phyloP scores from a whole-genome alignment of 2,329 filamentous ascomycete genomes.

The Nigrospora oryzae region DNA sequence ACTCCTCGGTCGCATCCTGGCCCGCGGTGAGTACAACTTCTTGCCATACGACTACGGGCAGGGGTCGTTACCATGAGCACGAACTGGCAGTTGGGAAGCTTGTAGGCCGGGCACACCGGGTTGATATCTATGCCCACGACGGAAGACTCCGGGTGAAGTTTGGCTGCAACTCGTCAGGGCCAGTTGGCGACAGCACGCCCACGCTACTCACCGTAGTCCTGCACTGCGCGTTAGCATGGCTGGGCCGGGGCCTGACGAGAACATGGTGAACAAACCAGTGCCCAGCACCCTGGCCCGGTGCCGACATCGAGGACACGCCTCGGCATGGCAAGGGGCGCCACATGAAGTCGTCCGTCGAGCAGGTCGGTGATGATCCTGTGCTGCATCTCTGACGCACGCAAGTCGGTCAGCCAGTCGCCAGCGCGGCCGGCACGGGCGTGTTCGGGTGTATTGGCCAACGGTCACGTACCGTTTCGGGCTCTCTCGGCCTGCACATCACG shows the following conservation, averaged over 20 bases:
- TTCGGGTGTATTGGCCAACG: too few relatives aligned
- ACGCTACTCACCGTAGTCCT: constrained; percentile 1
- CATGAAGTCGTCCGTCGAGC: constrained; percentile 18
- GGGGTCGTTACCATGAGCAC: constrained; percentile 7
- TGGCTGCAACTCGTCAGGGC: constrained; percentile 5
- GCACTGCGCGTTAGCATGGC: background rate
- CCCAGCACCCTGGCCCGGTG: constrained; percentile 19
- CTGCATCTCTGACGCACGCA: too few relatives aligned
- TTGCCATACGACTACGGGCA: too few relatives aligned
- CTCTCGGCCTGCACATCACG: too few relatives aligned
- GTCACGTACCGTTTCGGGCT: too few relatives aligned
- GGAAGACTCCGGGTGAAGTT: constrained; percentile 12
- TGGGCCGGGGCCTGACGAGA: background rate
- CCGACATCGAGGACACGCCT: constrained; percentile 20
- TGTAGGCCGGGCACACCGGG: constrained; percentile 11
- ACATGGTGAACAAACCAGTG: constrained; percentile 9
- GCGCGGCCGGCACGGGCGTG: too few relatives aligned
- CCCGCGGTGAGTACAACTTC: too few relatives aligned
- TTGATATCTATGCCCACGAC: constrained; percentile 21
- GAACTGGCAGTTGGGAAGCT: constrained; percentile 19
- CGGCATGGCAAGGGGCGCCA: constrained; percentile 16
- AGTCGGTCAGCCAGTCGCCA: too few relatives aligned
- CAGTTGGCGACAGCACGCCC: background rate
- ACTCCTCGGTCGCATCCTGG: constrained; percentile 12
- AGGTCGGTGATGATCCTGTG: too few relatives aligned